A percentile compares a stretch with the other conserved stretches of the same genome.
phyloP scores from a whole-genome alignment of 2,329 filamentous ascomycete genomes.

The Aspergillus nomiae region DNA sequence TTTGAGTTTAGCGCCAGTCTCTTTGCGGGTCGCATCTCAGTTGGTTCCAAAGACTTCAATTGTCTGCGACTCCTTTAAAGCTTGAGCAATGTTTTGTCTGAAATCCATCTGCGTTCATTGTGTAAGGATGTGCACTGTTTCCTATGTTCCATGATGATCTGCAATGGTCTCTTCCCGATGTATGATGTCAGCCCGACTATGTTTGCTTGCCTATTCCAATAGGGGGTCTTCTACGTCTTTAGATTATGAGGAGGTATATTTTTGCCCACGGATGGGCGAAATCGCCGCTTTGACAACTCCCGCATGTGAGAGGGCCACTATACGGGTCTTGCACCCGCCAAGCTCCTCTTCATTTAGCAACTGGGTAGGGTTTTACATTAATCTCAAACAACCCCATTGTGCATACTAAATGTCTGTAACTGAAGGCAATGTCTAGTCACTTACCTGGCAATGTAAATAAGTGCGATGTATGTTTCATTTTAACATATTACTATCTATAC shows the following conservation, averaged over 20 bases:
- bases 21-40: constrained; percentile 3
- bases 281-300: background rate
- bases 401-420: background rate
- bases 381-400: background rate
- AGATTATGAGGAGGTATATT: background rate
- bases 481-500: background rate
- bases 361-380: background rate
- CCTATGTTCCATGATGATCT: background rate
- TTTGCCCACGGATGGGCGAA: background rate
- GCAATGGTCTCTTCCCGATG: background rate
- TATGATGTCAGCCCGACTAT: background rate
- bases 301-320: background rate
- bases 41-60: background rate
- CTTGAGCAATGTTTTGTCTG: background rate
- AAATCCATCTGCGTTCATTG: background rate
- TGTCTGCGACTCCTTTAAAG: background rate
- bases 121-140: background rate
- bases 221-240: background rate
- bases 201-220: background rate
- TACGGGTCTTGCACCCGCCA: background rate
- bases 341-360: background rate
- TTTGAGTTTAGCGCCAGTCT: constrained; percentile 1
- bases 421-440: background rate
- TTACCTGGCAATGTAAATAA: background rate
- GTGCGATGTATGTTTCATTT: background rate